A percentile compares a stretch with the other conserved stretches of the same genome.
Evolutionary conservation across 1,284 basidiomycete species (phyloP).

Genomic region (Puccinia hordei): DNA sequence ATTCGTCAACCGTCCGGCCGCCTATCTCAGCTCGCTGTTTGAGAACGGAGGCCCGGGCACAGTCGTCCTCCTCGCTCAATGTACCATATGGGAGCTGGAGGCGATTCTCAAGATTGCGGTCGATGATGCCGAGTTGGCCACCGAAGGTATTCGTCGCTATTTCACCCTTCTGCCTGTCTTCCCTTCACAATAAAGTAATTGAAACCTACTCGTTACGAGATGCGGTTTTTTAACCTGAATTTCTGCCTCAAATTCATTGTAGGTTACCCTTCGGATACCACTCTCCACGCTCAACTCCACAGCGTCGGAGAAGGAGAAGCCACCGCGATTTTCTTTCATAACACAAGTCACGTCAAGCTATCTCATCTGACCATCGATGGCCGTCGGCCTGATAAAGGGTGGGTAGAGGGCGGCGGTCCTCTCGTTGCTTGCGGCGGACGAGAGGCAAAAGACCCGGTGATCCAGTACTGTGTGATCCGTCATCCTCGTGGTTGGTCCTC

Average conservation of each 20-base stretch:
- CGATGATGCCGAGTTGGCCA: constrained; percentile 45
- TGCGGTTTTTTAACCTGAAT: neutral
- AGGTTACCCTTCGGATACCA: constrained; percentile 48
- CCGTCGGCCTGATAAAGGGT: constrained; percentile 43
- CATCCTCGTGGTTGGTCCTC: constrained; percentile 47
- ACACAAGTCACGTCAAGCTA: constrained; percentile 47
- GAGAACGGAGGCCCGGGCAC: constrained; percentile 39
- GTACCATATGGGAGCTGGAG: constrained; percentile 44
- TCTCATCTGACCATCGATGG: constrained; percentile 49
- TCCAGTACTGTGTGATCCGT: constrained; percentile 41
- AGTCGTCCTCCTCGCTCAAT: constrained; percentile 30
- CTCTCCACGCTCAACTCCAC: constrained; percentile 40
- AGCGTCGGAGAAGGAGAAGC: constrained; percentile 34
- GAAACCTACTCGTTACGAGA: neutral
- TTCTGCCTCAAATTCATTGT: neutral
- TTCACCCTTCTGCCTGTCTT: neutral
- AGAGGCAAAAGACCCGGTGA: constrained; percentile 33
- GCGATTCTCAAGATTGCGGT: constrained; percentile 33
- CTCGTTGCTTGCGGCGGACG: constrained; percentile 43
- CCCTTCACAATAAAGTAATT: neutral
- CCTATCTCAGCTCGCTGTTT: constrained; percentile 41
- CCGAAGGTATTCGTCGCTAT: constrained; percentile 7
- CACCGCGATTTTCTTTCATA: constrained; percentile 42
- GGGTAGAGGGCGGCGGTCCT: constrained; percentile 33
- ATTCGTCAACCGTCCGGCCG: constrained; percentile 36